Evolutionary conservation across 2,329 filamentous ascomycete species (phyloP).

Genomic region (Neonectria hederae): DNA sequence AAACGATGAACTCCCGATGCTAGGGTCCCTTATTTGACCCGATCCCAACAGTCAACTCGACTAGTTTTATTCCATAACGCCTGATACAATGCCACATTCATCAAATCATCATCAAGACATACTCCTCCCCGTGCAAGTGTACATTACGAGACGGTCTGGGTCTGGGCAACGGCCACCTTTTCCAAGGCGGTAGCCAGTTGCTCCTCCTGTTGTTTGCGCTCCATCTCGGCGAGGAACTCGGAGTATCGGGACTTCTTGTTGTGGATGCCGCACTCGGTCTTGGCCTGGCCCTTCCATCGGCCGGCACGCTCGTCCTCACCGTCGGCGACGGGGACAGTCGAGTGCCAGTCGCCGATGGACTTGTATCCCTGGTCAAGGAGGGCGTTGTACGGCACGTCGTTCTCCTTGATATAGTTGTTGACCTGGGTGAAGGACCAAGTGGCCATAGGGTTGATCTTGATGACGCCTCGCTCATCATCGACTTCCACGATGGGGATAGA

Average conservation of each 20-base stretch:
- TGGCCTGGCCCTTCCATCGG: constrained; percentile 94
- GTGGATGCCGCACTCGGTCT: constrained; percentile 99
- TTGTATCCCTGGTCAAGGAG: constrained; percentile 96
- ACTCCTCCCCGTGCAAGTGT: constrained; percentile 33
- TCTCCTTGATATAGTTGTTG: constrained; percentile 83
- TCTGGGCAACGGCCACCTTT: constrained; percentile 32
- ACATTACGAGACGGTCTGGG: constrained; percentile 39
- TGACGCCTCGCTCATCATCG: constrained; percentile 83
- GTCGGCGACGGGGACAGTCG: constrained; percentile 86
- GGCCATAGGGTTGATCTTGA: constrained; percentile 98
- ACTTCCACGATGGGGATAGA: constrained; percentile 92
- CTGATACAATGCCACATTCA: constrained; percentile 41
- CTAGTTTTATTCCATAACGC: constrained; percentile 38
- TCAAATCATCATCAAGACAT: constrained; percentile 40
- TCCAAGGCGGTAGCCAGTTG: constrained; percentile 44
- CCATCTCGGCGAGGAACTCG: constrained; percentile 80
- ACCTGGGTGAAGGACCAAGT: constrained; percentile 95
- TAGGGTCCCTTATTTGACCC: constrained; percentile 16
- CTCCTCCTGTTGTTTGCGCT: constrained; percentile 70
- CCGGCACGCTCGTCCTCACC: constrained; percentile 96
- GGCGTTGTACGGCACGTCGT: constrained; percentile 92
- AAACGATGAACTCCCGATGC: constrained; percentile 30
- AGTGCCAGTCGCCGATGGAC: constrained; percentile 98
- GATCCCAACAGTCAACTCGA: constrained; percentile 23
- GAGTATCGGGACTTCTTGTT: constrained; percentile 96